Conservation (phyloP, 1,284 basidiomycete species). For the Sparassis latifolia region DNA sequence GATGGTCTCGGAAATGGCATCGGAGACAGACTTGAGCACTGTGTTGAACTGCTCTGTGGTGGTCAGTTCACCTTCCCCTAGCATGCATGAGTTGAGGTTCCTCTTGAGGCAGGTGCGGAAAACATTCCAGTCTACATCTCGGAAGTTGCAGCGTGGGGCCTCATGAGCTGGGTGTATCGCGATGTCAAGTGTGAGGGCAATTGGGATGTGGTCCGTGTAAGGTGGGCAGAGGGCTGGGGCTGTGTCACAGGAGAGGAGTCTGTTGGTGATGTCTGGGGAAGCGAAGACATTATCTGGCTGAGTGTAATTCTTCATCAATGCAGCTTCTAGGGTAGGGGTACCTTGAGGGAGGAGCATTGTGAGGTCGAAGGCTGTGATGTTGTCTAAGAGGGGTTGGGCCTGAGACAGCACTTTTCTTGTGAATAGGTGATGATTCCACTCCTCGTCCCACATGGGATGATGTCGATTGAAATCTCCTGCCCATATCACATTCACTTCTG, state of each 20-base stretch:
- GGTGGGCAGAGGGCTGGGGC: not conserved
- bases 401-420: no score
- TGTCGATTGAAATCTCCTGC: no score
- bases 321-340: not conserved
- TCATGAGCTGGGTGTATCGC: not conserved
- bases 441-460: no score
- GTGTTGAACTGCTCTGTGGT: no score
- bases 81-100: no score
- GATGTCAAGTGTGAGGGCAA: not conserved
- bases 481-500: not conserved
- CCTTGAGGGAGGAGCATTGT: not conserved
- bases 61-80: no score
- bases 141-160: not conserved
- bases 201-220: not conserved
- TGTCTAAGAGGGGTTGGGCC: no score
- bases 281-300: not conserved
- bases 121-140: not conserved
- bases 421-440: not conserved
- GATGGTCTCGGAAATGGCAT: constrained; percentile 12
- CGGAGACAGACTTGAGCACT: no score
- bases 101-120: not conserved
- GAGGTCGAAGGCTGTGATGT: not conserved
- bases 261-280: not conserved
- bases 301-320: not conserved
- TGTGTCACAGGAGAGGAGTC: not conserved